Base-by-base conservation (phyloP, 768 basidiomycete genomes). In the Rhodotorula diobovata region DNA sequence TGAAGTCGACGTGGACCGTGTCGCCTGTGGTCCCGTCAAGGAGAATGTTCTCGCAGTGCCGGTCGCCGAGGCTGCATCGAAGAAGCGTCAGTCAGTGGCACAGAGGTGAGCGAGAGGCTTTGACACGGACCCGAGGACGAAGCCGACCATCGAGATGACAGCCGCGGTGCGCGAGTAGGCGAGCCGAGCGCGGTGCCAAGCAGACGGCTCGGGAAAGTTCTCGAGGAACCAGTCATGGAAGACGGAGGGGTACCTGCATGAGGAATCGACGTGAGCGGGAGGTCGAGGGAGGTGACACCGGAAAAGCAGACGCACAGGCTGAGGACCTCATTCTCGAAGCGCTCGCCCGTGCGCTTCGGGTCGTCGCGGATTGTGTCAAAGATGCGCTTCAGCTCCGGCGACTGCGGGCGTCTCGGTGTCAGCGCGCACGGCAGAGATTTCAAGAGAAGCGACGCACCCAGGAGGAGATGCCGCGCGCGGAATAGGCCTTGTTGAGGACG, bases 111-210 rank as follows among this genome's bases (percentile, higher is more conserved):
- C 37, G 41, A 43, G 9, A 35, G 51, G 48, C 18, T 39, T 28
- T n/a, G 37, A 20, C 28, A 37, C 46, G 65, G 73, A 95, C 93
- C 95, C 95, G 21, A 98, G 83, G 54, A 99, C 93, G 77, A 90
- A 95, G 20, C 96, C 96, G 32, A 98, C 90, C 90, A 99, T 98
- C 1, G 90, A 96, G 89, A 96, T 98, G 64, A 98, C 96, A 0
- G 95, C 96, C 0, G 90, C 86, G 0, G 95, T 96, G 54, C 95
- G 85, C 9, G 86, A 88, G 78, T 94, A 99, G 2, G 87, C 84
- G 75, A 91, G 80, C n/a, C 95, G 87, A 79, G 90, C 90, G 1
- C 88, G 86, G 25, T 98, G 85, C 96, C 96, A 99, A 0, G 91
- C 90, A 0, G 90, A 88, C 0, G 96, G 96, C 76, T 99, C 96